Conservation (phyloP, 1,284 basidiomycete genomes). For the Cerrena zonata region DNA sequence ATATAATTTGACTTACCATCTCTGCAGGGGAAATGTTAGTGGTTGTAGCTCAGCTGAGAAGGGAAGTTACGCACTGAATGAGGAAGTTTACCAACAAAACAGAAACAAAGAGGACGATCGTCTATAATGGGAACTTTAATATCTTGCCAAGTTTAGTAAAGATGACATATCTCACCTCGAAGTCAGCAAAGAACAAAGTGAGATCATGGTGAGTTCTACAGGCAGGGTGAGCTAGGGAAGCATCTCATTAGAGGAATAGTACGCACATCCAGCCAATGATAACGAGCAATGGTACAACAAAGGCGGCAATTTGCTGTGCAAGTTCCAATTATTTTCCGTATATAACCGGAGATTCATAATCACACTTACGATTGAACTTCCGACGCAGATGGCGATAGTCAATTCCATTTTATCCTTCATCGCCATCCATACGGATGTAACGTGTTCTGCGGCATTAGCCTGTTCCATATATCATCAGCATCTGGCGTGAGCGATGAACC, state of each 20-base stretch:
- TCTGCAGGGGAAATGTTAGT: slow-evolving; percentile 29
- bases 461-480: slow-evolving; percentile 19
- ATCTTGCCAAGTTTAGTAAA: not conserved
- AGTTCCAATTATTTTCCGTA: not conserved
- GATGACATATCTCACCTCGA: slow-evolving; percentile 47
- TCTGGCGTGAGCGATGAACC: not conserved
- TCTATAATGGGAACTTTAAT: slow-evolving; percentile 42
- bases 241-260: not conserved
- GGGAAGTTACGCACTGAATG: slow-evolving; percentile 50
- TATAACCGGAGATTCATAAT: not conserved
- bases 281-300: slow-evolving; percentile 81
- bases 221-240: slow-evolving; percentile 12
- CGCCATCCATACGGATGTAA: slow-evolving; percentile 87
- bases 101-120: slow-evolving; percentile 78
- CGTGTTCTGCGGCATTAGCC: slow-evolving; percentile 77
- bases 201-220: slow-evolving; percentile 67
- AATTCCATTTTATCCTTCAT: slow-evolving; percentile 83
- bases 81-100: slow-evolving; percentile 79
- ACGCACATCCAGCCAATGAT: slow-evolving; percentile 73
- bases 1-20: slow-evolving; percentile 84
- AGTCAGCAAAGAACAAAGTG: slow-evolving; percentile 78
- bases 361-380: slow-evolving; percentile 73
- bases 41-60: not conserved
- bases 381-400: slow-evolving; percentile 84
- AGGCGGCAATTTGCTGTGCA: slow-evolving; percentile 78